A percentile compares a stretch with the other conserved stretches of the same genome.
phyloP scores from a whole-genome alignment of 1,284 basidiomycete genomes.

The Inonotus hispidus region DNA sequence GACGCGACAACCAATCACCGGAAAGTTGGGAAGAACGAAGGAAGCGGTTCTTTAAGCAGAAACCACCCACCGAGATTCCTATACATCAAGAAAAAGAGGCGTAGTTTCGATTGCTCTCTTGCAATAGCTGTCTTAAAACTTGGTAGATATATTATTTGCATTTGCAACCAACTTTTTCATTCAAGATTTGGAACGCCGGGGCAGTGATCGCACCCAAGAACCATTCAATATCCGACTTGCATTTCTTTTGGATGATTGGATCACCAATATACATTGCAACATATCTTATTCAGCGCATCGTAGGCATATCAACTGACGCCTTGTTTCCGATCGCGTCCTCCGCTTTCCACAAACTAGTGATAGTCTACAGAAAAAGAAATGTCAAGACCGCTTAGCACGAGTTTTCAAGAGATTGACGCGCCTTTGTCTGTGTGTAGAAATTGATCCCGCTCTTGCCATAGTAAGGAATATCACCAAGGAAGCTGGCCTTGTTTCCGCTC shows the following conservation, averaged over 20 bases:
- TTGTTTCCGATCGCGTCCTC: slow-evolving; percentile 75
- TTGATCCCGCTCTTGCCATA: slow-evolving; percentile 87
- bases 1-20: slow-evolving; percentile 27
- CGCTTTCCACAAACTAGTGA: slow-evolving; percentile 76
- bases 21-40: slow-evolving; percentile 54
- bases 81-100: neutral
- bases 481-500: slow-evolving; percentile 88
- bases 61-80: slow-evolving; percentile 14
- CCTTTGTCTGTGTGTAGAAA: slow-evolving; percentile 90
- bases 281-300: slow-evolving; percentile 26
- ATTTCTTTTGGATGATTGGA: neutral
- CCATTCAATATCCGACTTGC: neutral
- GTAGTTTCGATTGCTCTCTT: slow-evolving; percentile 3
- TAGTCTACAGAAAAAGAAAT: slow-evolving; percentile 46
- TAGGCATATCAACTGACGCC: slow-evolving; percentile 82
- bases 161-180: neutral
- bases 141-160: neutral
- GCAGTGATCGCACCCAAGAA: neutral
- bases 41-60: slow-evolving; percentile 68
- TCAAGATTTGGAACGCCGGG: too few species aligned
- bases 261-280: neutral
- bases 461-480: slow-evolving; percentile 85
- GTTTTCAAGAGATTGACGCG: slow-evolving; percentile 25
- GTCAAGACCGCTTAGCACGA: neutral
- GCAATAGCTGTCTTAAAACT: neutral